Evolutionary conservation across 768 basidiomycete genomes (phyloP).

Genomic region (Pholiota molesta): DNA sequence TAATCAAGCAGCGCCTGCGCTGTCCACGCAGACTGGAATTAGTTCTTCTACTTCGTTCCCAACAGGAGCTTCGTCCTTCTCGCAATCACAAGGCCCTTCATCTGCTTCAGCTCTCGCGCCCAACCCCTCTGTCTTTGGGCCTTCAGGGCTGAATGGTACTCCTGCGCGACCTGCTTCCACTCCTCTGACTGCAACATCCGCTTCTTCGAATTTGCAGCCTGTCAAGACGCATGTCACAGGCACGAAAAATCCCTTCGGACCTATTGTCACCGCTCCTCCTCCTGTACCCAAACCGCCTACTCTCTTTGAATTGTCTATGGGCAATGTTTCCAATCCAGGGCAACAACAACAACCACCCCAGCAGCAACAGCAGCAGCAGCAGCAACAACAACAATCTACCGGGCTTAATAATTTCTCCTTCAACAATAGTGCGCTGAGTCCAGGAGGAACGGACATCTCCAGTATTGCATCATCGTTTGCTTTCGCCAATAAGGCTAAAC

Average conservation of each 20-base stretch:
- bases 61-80: constrained; percentile 13
- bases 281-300: constrained; percentile 77
- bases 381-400: constrained; percentile 23
- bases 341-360: constrained; percentile 27
- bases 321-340: constrained; percentile 11
- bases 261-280: constrained; percentile 63
- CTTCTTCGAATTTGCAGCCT: constrained; percentile 55
- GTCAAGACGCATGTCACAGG: constrained; percentile 91
- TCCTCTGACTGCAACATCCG: constrained; percentile 52
- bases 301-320: constrained; percentile 69
- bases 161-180: constrained; percentile 74
- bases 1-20: constrained; percentile 16
- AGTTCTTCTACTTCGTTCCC: constrained; percentile 19
- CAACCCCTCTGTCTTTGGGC: constrained; percentile 18
- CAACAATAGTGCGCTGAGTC: constrained; percentile 40
- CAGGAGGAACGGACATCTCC: constrained; percentile 60
- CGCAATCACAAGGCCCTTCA: constrained; percentile 13
- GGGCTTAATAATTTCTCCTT: constrained; percentile 41
- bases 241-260: constrained; percentile 93
- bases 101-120: constrained; percentile 13
- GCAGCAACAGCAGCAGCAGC: constrained; percentile 29
- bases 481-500: constrained; percentile 37
- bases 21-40: constrained; percentile 16
- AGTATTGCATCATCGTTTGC: constrained; percentile 77
- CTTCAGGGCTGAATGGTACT: constrained; percentile 27